Conservation (phyloP, 805 yeast genomes). For the Kuraishia piskuri region DNA sequence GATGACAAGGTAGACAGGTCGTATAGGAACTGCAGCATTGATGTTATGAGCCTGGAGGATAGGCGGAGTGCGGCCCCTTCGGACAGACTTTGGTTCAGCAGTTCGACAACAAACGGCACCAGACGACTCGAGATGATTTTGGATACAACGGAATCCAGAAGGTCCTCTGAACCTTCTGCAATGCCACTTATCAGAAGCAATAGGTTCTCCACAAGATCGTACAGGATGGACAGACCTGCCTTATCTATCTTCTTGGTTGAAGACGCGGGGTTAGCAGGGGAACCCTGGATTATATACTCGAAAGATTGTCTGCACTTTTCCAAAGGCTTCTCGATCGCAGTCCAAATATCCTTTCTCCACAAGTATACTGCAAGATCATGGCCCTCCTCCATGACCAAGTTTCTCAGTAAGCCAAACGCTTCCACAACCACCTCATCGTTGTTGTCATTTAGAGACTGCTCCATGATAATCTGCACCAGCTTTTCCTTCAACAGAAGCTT, state of each 20-base stretch:
- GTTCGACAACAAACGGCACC: conserved; percentile 26
- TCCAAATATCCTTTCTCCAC: conserved; percentile 78
- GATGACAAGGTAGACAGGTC: conserved; percentile 52
- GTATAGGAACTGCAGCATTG: conserved; percentile 48
- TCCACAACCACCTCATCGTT: conserved; percentile 74
- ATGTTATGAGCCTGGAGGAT: conserved; percentile 37
- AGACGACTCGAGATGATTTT: conserved; percentile 13
- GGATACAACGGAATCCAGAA: conserved; percentile 32
- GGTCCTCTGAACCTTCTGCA: conserved; percentile 51
- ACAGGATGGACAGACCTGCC: conserved; percentile 39
- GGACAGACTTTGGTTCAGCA: conserved; percentile 26
- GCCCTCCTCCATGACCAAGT: conserved; percentile 79
- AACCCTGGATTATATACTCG: conserved; percentile 23
- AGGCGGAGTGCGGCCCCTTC: conserved; percentile 13
- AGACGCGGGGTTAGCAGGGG: conserved; percentile 4
- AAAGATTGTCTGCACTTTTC: conserved; percentile 42
- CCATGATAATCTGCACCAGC: conserved; percentile 53
- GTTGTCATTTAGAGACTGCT: conserved; percentile 55
- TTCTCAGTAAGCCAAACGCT: conserved; percentile 73
- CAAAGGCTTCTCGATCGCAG: conserved; percentile 42
- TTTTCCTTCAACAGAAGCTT: conserved; percentile 60
- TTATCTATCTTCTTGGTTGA: conserved; percentile 19
- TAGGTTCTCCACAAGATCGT: conserved; percentile 66
- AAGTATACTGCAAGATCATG: conserved; percentile 66
- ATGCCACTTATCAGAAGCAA: conserved; percentile 61